Evolutionary conservation across 805 yeast genomes (phyloP).

Genomic region (Spencermartinsiella europaea): DNA sequence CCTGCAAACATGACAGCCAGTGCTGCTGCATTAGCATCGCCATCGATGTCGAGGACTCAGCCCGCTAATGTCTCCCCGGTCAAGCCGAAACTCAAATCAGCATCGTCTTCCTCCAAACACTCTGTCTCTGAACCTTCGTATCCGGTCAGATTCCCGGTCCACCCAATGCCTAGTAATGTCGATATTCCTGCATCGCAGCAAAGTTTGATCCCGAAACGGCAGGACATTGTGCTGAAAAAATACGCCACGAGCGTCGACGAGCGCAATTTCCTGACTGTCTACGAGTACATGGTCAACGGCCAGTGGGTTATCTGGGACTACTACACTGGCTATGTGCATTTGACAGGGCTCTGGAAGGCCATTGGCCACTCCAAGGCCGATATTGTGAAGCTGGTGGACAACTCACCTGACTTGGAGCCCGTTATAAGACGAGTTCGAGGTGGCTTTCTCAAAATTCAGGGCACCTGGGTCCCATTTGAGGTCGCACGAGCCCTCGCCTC

Average conservation of each 20-base stretch:
- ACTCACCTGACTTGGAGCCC: constrained; percentile 56
- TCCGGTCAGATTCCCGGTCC: constrained; percentile 28
- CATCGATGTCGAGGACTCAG: too few species aligned
- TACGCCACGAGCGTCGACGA: constrained; percentile 72
- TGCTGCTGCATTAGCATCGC: too few species aligned
- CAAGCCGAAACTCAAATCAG: neutral
- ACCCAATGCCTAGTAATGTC: constrained; percentile 18
- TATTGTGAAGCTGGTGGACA: constrained; percentile 64
- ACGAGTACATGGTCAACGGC: constrained; percentile 61
- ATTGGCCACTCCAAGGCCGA: constrained; percentile 68
- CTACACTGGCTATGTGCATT: constrained; percentile 76
- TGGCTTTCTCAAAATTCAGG: constrained; percentile 87
- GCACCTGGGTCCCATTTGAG: constrained; percentile 82
- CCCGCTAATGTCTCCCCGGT: too few species aligned
- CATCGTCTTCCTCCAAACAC: neutral
- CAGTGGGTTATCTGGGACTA: constrained; percentile 85
- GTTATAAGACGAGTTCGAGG: constrained; percentile 75
- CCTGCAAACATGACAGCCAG: too few species aligned
- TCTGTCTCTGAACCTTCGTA: constrained; percentile 8
- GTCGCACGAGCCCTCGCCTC: constrained; percentile 64
- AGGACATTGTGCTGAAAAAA: constrained; percentile 19
- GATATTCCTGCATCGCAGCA: constrained; percentile 16
- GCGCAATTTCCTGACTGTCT: constrained; percentile 64
- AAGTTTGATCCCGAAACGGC: constrained; percentile 19
- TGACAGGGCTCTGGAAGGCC: constrained; percentile 85